These are phyloP conservation scores for Fusarium continuum DNA, from an alignment of 2,329 filamentous ascomycete species.

Conservation along the genomic window DNA sequence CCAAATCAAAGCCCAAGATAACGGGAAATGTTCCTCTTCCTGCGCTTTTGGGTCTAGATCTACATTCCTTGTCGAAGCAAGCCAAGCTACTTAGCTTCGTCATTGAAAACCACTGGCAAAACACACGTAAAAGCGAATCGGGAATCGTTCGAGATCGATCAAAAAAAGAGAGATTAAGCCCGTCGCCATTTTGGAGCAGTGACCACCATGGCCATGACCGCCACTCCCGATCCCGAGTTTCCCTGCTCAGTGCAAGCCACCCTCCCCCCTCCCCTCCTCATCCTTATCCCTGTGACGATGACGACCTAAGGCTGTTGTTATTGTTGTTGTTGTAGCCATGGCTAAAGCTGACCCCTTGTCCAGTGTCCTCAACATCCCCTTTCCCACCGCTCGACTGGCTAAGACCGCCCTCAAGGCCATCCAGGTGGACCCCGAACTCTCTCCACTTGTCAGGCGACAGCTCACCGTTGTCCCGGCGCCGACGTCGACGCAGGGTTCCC, in stretches of 20 bases:
- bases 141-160: conserved; percentile 26
- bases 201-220: conserved; percentile 50
- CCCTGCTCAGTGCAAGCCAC: conserved; percentile 69
- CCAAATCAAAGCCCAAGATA: conserved; percentile 1
- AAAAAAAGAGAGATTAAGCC: conserved; percentile 15
- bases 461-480: conserved; percentile 64
- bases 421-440: conserved; percentile 88
- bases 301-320: conserved; percentile 3
- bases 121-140: conserved; percentile 4
- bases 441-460: conserved; percentile 78
- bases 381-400: conserved; percentile 83
- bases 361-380: conserved; percentile 80
- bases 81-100: conserved; percentile 5
- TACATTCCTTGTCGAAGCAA: conserved; percentile 26
- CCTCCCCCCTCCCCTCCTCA: conserved; percentile 19
- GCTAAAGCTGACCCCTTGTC: conserved; percentile 18
- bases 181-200: conserved; percentile 15
- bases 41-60: conserved; percentile 19
- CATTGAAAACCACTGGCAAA: conserved; percentile 2
- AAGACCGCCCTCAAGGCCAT: conserved; percentile 78
- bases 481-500: conserved; percentile 35
- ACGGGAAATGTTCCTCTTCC: conserved; percentile 15
- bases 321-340: conserved; percentile 1
- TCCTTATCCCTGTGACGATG: conserved; percentile 21
- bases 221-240: conserved; percentile 59